Conservation (phyloP, 768 basidiomycete species). For the Tylopilus sp. region DNA sequence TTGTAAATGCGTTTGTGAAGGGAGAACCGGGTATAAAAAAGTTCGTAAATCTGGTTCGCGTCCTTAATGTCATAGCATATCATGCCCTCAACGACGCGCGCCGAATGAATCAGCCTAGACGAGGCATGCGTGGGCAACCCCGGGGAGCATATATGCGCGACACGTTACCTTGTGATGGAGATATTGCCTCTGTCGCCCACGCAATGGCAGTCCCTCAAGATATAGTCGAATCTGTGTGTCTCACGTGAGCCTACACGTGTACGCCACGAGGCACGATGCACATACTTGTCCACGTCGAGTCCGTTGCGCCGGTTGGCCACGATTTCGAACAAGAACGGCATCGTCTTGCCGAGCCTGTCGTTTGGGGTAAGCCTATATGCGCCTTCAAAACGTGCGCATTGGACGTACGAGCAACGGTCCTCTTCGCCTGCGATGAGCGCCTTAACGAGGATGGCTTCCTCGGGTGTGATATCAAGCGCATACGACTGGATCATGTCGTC, state of each 20-base stretch:
- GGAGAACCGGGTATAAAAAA: slow-evolving; percentile 71
- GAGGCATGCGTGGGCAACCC: neutral
- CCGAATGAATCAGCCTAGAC: slow-evolving; percentile 64
- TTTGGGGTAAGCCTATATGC: neutral
- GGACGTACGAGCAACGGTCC: slow-evolving; percentile 48
- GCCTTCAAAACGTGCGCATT: neutral
- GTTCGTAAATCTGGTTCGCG: slow-evolving; percentile 68
- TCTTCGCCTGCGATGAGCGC: slow-evolving; percentile 72
- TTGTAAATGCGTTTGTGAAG: slow-evolving; percentile 83
- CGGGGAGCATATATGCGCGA: neutral
- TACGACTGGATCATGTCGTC: slow-evolving; percentile 61
- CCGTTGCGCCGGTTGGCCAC: slow-evolving; percentile 81
- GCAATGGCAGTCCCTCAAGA: slow-evolving; percentile 68
- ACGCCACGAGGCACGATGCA: neutral
- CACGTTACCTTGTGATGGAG: slow-evolving; percentile 40
- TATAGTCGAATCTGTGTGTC: slow-evolving; percentile 72
- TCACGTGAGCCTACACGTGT: neutral
- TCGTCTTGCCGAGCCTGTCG: slow-evolving; percentile 41
- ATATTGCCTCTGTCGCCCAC: slow-evolving; percentile 62
- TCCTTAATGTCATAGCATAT: slow-evolving; percentile 86
- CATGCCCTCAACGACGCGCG: slow-evolving; percentile 67
- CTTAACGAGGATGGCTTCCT: slow-evolving; percentile 63
- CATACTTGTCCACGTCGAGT: slow-evolving; percentile 81
- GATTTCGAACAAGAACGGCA: slow-evolving; percentile 78
- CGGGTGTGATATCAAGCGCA: slow-evolving; percentile 41